A percentile compares a stretch with the other conserved stretches of the same genome.
Evolutionary conservation across 495 filamentous ascomycete genomes (phyloP).

Genomic region (Pyronema omphalodes): DNA sequence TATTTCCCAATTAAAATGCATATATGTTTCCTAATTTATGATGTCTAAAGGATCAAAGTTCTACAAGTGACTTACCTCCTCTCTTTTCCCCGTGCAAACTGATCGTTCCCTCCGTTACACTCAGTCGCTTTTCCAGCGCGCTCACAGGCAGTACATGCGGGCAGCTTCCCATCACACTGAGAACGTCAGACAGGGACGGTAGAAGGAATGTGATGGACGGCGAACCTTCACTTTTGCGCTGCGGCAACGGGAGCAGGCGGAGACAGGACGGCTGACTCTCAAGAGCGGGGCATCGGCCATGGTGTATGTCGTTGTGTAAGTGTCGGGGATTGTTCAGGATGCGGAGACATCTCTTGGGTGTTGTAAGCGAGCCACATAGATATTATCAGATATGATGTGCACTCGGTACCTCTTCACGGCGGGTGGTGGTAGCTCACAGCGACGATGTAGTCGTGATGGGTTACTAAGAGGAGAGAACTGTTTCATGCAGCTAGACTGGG

Average conservation of each 20-base stretch:
- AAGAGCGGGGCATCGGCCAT: conserved; percentile 44
- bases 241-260: conserved; percentile 82
- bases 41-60: background rate
- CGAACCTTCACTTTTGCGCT: conserved; percentile 62
- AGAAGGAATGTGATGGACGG: background rate
- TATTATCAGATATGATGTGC: too few species aligned
- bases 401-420: too few species aligned
- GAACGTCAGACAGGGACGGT: background rate
- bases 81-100: conserved; percentile 87
- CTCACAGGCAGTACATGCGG: conserved; percentile 83
- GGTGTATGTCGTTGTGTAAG: background rate
- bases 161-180: conserved; percentile 81
- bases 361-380: too few species aligned
- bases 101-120: conserved; percentile 85
- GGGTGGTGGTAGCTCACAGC: too few species aligned
- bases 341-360: too few species aligned
- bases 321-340: background rate
- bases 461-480: too few species aligned
- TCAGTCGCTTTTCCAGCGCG: conserved; percentile 59
- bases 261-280: conserved; percentile 77
- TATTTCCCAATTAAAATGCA: conserved; percentile 7
- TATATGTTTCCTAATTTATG: too few species aligned
- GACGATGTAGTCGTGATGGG: too few species aligned
- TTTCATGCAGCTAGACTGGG: too few species aligned
- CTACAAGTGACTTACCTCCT: conserved; percentile 34